Conservation (phyloP, 192 early-diverging fungal species). For the Chytriomyces sp. region DNA sequence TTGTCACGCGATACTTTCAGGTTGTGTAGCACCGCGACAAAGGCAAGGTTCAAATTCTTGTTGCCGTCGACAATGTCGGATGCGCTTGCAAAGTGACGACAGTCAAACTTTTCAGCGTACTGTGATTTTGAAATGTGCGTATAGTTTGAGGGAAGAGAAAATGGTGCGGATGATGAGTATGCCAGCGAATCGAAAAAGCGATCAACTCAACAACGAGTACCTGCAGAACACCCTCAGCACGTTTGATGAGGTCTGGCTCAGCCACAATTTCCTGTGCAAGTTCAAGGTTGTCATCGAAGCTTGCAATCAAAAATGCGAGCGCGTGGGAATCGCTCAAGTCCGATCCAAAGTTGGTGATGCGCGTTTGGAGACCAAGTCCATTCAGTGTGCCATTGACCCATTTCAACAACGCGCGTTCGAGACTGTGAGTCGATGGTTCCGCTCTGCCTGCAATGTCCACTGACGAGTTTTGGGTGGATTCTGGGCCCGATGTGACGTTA, state of each 20-base stretch:
- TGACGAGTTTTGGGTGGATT: conserved; percentile 5
- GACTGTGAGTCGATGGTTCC: conserved; percentile 6
- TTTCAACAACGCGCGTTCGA: conserved; percentile 37
- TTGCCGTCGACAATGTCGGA: conserved; percentile 48
- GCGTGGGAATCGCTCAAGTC: conserved; percentile 36
- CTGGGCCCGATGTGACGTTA: conserved; percentile 12
- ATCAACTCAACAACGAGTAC: too few relatives aligned
- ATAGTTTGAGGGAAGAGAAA: too few relatives aligned
- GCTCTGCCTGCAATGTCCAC: conserved; percentile 9
- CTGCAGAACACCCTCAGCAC: conserved; percentile 42
- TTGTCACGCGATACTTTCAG: conserved; percentile 29
- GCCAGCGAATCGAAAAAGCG: too few relatives aligned
- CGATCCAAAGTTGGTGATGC: conserved; percentile 37
- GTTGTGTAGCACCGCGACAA: conserved; percentile 52
- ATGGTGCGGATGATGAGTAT: too few relatives aligned
- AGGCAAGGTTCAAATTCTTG: conserved; percentile 51
- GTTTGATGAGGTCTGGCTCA: conserved; percentile 33
- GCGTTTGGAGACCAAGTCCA: neutral
- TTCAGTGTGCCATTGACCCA: conserved; percentile 39
- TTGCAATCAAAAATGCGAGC: conserved; percentile 34
- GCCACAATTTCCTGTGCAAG: conserved; percentile 13
- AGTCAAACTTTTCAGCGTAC: conserved; percentile 46
- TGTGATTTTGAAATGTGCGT: neutral
- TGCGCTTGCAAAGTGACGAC: conserved; percentile 44
- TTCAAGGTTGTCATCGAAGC: conserved; percentile 19